Base-by-base conservation (phyloP, 108 stramenopile genomes). In the Asterionellopsis glacialis region DNA sequence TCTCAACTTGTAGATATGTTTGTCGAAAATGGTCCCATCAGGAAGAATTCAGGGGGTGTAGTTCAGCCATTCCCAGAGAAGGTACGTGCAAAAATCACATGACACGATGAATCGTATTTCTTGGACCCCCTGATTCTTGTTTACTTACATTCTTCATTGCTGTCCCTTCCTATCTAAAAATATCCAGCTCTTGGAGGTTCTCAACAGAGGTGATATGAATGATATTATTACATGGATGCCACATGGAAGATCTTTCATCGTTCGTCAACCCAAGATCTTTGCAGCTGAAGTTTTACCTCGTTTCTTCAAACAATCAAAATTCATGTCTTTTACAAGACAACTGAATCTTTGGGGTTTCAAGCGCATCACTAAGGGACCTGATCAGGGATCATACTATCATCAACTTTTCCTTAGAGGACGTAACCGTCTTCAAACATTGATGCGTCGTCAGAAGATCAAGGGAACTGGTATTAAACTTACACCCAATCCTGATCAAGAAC, bases 271-370 rank as follows among this genome's bases (percentile, higher is more conserved):
- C 59, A 70, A 71, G 24, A 48, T 27, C 11, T 86, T 86, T 55
- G 73, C 76, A 13, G 65, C 60, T n/a, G 47, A 83, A 13, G 64
- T 88, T 27, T 71, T 97, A 71, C 92, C 91, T 9, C 55, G 57
- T 15, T 93, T 87, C 71, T 97, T 97, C 72, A 84, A 84, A 47
- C 92, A 89, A 28, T 84, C 89, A 48, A 92, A 91, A 65, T 82
- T 85, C 63, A 83, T 91, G n/a, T 77, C 77, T 45, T 93, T 96
- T 57, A 75, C 79, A 16, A 59, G 79, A 25, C 75, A 80, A 16
- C 40, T 64, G 6, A 62, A 48, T 23, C 27, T 63, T 2, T 70
- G 69, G 69, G 63, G 69, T 38, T 70, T 70, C 57, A 43, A 52
- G 18, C 56, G 69, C 0, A 28, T 65, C 16, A 53, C 52, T 22